phyloP scores from a whole-genome alignment of 2,329 filamentous ascomycete species.

The Aspergillus tubingensis region DNA sequence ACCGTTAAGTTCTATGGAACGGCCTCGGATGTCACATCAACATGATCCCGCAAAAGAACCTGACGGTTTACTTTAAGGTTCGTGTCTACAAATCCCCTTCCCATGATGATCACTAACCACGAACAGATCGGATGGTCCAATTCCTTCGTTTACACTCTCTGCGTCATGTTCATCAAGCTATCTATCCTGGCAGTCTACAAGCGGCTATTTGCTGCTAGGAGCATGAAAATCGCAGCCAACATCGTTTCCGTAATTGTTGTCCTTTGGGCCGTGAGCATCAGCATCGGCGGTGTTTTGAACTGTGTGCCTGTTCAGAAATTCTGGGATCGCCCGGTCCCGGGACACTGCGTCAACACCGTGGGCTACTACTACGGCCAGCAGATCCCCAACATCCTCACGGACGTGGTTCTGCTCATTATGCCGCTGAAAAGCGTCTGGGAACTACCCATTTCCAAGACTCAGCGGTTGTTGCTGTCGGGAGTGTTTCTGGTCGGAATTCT shows the following conservation, averaged over 20 bases:
- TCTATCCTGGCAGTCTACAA: conserved; percentile 5
- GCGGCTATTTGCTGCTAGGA: background rate
- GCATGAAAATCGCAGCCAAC: background rate
- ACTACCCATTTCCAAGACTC: conserved; percentile 26
- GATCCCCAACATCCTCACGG: conserved; percentile 34
- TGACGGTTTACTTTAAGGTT: conserved; percentile 29
- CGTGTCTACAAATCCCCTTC: background rate
- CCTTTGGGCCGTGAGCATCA: background rate
- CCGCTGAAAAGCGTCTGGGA: conserved; percentile 30
- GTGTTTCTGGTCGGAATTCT: conserved; percentile 34
- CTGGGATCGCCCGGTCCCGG: conserved; percentile 27
- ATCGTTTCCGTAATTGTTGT: background rate
- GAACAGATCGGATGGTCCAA: conserved; percentile 31
- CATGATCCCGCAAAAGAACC: conserved; percentile 28
- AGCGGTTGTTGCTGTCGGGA: conserved; percentile 27
- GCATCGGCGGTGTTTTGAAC: background rate
- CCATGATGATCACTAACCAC: conserved; percentile 1
- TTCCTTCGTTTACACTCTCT: conserved; percentile 27
- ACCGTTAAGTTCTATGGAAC: conserved; percentile 26
- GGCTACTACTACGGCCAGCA: conserved; percentile 33
- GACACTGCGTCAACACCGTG: conserved; percentile 28
- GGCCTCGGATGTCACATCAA: conserved; percentile 32
- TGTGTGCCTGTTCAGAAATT: conserved; percentile 21
- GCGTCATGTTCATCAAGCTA: conserved; percentile 4
- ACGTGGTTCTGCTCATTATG: conserved; percentile 31